These are phyloP conservation scores for Saururus chinensis DNA, from an alignment of 164 flowering plant species.

Conservation along the genomic window DNA sequence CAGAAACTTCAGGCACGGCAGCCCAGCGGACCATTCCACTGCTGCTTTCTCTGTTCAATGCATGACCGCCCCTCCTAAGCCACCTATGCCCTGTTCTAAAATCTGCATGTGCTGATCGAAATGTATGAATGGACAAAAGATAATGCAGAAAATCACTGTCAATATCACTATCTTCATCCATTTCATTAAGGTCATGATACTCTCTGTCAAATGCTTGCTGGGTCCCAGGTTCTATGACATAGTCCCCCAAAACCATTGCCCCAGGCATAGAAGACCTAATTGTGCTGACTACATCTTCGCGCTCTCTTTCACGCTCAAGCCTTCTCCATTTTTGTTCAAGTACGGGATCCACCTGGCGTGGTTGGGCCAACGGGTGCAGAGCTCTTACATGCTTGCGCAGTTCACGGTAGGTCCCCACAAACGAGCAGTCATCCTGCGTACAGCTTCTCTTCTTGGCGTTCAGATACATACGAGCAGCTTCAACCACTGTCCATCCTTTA, in stretches of 20 bases:
- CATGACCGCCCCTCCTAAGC: too few relatives aligned
- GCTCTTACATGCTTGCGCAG: slow-evolving; percentile 30
- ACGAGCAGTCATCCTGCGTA: slow-evolving; percentile 33
- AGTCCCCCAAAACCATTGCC: slow-evolving; percentile 41
- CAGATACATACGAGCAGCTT: slow-evolving; percentile 34
- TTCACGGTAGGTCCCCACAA: slow-evolving; percentile 29
- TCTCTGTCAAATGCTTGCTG: too few relatives aligned
- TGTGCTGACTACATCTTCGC: slow-evolving; percentile 42
- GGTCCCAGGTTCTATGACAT: slow-evolving; percentile 29
- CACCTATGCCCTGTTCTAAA: too few relatives aligned
- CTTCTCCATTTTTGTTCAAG: slow-evolving; percentile 39
- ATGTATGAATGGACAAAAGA: too few relatives aligned
- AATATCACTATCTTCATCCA: too few relatives aligned
- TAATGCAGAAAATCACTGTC: too few relatives aligned
- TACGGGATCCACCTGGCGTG: slow-evolving; percentile 34
- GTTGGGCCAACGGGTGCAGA: slow-evolving; percentile 35
- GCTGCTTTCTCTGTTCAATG: too few relatives aligned
- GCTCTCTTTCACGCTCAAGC: slow-evolving; percentile 38
- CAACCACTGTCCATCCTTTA: slow-evolving; percentile 40
- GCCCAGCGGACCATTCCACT: too few relatives aligned
- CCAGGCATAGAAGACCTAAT: slow-evolving; percentile 43
- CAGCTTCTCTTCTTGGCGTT: slow-evolving; percentile 33
- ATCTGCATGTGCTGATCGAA: too few relatives aligned
- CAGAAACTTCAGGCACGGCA: too few relatives aligned
- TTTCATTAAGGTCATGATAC: too few relatives aligned